Base-by-base conservation (phyloP, 768 basidiomycete genomes). In the Boletus pseudopeckii region DNA sequence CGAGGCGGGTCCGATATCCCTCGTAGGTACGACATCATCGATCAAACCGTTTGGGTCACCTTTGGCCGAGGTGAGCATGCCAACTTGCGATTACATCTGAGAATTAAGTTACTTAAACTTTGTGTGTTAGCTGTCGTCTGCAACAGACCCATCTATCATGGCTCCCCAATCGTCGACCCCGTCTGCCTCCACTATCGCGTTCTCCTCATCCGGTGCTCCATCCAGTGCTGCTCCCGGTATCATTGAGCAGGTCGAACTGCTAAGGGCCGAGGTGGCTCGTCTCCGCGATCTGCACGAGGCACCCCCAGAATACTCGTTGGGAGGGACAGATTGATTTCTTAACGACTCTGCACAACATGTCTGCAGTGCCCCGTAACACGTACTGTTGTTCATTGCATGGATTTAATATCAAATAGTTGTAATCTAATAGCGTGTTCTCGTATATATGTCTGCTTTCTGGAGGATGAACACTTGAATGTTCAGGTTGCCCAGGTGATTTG, bases 231-330 rank as follows among this genome's bases (percentile, higher is more conserved):
- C 34, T 24, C 7, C 44, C 3, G 41, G 3, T 17, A 22, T 62
- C 7, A 7, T 33, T 1, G 53, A 33, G 28, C 48, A 58, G n/a
- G 50, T 62, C 4, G 60, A 44, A 2, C 4, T 26, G 8, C 41
- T 62, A 1, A 42, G 47, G 32, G 50, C 28, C 1, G 61, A 59
- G 36, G 52, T 63, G 2, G 50, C 54, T 22, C 57, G 54, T 30
- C 49, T 63, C 4, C 53, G 55, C 13, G 14, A 36, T 6, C 2
- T 42, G 13, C 46, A 45, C 0, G 34, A 54, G n/a, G 20, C 22
- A 26, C 40, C 50, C 14, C 26, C 50, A 6, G 24, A 22, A 36
- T 42, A 42, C 30, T 39, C 38, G 15, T 45, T 5, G 11, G 14
- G 7, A 18, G 9, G 1, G n/a, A 37, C 34, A 1, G 34, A 13